Conservation (phyloP, 2,329 filamentous ascomycete species). For the Pestalotiopsis fici region DNA sequence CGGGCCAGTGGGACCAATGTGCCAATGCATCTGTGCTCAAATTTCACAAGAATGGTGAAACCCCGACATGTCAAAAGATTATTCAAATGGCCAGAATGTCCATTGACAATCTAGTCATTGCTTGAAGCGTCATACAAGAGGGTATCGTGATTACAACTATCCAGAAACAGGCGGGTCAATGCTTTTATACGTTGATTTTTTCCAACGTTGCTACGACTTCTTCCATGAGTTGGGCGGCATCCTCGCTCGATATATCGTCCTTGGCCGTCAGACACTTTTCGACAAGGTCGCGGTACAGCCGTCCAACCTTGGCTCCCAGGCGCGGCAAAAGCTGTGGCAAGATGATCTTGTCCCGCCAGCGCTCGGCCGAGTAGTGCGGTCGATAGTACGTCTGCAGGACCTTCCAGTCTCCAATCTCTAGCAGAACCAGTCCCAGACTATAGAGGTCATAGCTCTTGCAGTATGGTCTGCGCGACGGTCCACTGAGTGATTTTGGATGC, state of each 20-base stretch:
- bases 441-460: constrained; percentile 44
- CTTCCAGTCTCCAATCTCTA: constrained; percentile 54
- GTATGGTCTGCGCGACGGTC: constrained; percentile 35
- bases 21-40: constrained; percentile 22
- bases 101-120: constrained; percentile 56
- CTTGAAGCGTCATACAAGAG: constrained; percentile 29
- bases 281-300: constrained; percentile 40
- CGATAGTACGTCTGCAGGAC: constrained; percentile 40
- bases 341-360: constrained; percentile 43
- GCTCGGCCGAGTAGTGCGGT: constrained; percentile 40
- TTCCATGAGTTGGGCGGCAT: constrained; percentile 42
- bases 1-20: constrained; percentile 32
- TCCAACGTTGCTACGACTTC: constrained; percentile 41
- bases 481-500: constrained; percentile 43
- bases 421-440: constrained; percentile 49
- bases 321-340: constrained; percentile 40
- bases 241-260: constrained; percentile 36
- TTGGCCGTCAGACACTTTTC: constrained; percentile 39
- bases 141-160: not conserved
- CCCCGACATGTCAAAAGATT: constrained; percentile 49
- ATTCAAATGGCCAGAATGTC: constrained; percentile 56
- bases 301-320: constrained; percentile 41
- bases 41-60: constrained; percentile 32
- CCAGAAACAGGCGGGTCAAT: not conserved
- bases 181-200: constrained; percentile 29